A percentile compares a stretch with the other conserved stretches of the same genome.
Evolutionary conservation across 2,329 filamentous ascomycete genomes (phyloP).

Genomic region (Diplodia intermedia): DNA sequence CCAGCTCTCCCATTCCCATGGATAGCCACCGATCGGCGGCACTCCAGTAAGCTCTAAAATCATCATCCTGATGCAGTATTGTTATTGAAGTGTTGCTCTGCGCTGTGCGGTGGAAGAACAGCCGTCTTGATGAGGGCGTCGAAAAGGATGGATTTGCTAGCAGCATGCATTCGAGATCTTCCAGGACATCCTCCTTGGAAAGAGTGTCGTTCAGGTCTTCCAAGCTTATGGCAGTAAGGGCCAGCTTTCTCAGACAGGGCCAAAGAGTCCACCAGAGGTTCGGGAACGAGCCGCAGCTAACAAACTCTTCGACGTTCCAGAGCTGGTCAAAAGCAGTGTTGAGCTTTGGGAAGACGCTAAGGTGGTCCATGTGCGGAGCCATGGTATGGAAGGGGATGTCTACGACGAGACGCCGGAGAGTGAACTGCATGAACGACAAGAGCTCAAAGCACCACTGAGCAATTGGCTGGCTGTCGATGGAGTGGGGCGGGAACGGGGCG

Average conservation of each 20-base stretch:
- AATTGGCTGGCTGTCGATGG: constrained; percentile 53
- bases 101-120: neutral
- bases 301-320: constrained; percentile 56
- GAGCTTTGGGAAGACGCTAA: constrained; percentile 48
- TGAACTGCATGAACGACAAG: constrained; percentile 50
- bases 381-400: constrained; percentile 58
- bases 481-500: constrained; percentile 40
- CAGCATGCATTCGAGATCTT: constrained; percentile 49
- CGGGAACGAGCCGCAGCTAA: constrained; percentile 44
- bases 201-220: constrained; percentile 42
- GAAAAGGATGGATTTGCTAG: neutral
- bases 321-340: constrained; percentile 56
- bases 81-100: neutral
- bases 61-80: neutral
- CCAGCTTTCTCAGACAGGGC: constrained; percentile 53
- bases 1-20: neutral
- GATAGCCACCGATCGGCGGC: constrained; percentile 5
- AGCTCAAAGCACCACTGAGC: constrained; percentile 54
- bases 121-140: constrained; percentile 2
- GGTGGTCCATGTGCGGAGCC: constrained; percentile 53
- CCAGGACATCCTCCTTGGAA: constrained; percentile 44
- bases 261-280: constrained; percentile 53
- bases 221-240: constrained; percentile 53
- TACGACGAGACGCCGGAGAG: constrained; percentile 56
- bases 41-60: neutral